These are phyloP conservation scores for Croton laevigatus DNA, from an alignment of 441 rosid species.

Conservation along the genomic window DNA sequence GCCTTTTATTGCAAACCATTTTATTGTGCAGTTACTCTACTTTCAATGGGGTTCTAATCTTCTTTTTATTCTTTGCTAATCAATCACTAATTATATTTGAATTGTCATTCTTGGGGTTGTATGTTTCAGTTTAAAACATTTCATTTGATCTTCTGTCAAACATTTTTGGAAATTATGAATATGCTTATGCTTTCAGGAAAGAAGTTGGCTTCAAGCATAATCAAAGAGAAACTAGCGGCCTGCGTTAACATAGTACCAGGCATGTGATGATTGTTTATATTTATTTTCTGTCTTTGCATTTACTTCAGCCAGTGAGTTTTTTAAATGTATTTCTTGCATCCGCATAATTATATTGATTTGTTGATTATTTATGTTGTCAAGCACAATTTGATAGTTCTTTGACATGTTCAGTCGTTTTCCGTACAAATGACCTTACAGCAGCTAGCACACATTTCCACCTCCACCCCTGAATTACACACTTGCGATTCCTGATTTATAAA, in stretches of 20 bases:
- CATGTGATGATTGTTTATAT: conserved; percentile 12
- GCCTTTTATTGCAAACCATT: no score
- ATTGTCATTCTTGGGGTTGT: background rate
- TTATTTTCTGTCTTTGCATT: background rate
- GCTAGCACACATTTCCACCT: background rate
- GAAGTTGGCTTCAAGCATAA: conserved; percentile 73
- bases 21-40: no score
- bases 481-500: background rate
- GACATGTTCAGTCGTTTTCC: background rate
- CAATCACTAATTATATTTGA: background rate
- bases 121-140: background rate
- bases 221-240: conserved; percentile 75
- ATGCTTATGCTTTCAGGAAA: conserved; percentile 38
- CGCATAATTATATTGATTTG: background rate
- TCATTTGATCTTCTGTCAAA: background rate
- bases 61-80: background rate
- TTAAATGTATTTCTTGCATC: background rate
- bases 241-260: conserved; percentile 85
- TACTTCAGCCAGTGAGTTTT: background rate
- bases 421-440: background rate
- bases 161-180: background rate
- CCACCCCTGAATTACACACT: no score
- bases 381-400: conserved; percentile 1
- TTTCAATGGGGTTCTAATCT: background rate
- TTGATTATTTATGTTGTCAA: no score